A percentile compares a stretch with the other conserved stretches of the same genome.
phyloP scores from a whole-genome alignment of 2,329 filamentous ascomycete genomes.

The Monosporascus ibericus region DNA sequence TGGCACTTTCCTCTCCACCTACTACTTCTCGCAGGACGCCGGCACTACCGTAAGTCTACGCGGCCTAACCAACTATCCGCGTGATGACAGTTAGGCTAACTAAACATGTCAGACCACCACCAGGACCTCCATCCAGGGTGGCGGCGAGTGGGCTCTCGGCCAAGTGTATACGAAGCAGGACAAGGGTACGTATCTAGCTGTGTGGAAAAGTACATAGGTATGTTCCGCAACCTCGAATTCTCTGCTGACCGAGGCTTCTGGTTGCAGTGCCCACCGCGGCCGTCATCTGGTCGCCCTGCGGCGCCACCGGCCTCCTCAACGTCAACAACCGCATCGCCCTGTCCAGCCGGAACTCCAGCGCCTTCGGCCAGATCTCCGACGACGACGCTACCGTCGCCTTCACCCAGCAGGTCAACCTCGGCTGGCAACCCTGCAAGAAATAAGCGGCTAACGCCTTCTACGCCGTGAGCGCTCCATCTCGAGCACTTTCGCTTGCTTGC shows the following conservation, averaged over 20 bases:
- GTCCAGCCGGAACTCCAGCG: conserved; percentile 29
- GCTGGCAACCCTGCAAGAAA: conserved; percentile 29
- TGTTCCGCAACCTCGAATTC: not conserved
- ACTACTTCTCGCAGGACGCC: conserved; percentile 42
- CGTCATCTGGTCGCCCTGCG: conserved; percentile 40
- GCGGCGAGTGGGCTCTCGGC: conserved; percentile 34
- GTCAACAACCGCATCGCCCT: conserved; percentile 41
- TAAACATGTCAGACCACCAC: conserved; percentile 29
- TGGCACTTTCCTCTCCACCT: conserved; percentile 39
- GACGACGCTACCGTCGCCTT: conserved; percentile 39
- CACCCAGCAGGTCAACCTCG: conserved; percentile 37
- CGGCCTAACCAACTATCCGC: not conserved
- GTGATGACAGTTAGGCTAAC: conserved; percentile 1
- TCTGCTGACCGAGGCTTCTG: not conserved
- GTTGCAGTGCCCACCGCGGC: conserved; percentile 34
- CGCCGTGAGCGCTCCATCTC: not conserved
- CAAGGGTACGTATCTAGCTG: conserved; percentile 8
- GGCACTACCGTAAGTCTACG: conserved; percentile 27
- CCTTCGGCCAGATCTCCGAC: conserved; percentile 35
- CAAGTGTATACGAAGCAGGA: conserved; percentile 43
- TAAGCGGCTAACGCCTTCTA: not conserved
- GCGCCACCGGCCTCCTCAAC: conserved; percentile 39
- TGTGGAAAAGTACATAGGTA: too few species aligned
- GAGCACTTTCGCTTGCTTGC: too few species aligned
- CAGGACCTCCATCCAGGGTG: conserved; percentile 35